Evolutionary conservation across 148 eudicot species (phyloP).

Genomic region (Diospyros lotus): DNA sequence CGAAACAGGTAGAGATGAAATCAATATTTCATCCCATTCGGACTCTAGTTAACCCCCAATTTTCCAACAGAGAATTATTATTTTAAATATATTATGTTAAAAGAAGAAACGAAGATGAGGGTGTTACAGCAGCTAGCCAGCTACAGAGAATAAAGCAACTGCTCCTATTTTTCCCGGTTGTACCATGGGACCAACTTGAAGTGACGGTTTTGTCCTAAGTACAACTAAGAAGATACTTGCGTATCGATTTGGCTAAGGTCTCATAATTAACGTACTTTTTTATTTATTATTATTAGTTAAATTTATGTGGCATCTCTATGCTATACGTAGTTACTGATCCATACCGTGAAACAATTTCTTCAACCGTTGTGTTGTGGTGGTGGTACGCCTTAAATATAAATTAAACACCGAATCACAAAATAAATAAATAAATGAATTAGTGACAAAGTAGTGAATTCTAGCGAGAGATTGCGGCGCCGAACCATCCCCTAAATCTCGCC

Average conservation of each 20-base stretch:
- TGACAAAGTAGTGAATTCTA: constrained; percentile 5
- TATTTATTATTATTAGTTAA: neutral
- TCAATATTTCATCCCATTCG: too few relatives aligned
- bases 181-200: neutral
- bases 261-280: neutral
- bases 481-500: constrained; percentile 17
- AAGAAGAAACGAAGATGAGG: too few relatives aligned
- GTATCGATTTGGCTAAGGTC: neutral
- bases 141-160: too few relatives aligned
- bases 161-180: neutral
- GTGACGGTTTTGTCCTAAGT: constrained; percentile 11
- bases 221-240: constrained; percentile 5
- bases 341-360: too few relatives aligned
- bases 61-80: too few relatives aligned
- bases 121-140: too few relatives aligned
- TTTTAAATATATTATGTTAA: too few relatives aligned
- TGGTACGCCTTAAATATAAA: neutral
- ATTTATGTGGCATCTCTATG: neutral
- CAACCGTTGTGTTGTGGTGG: too few relatives aligned
- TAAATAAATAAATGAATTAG: neutral
- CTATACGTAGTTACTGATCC: too few relatives aligned
- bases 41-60: too few relatives aligned
- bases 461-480: constrained; percentile 28
- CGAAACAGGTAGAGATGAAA: too few relatives aligned
- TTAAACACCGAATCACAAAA: neutral